Evolutionary conservation across 148 eudicot genomes (phyloP).

Genomic region (Rhododendron mucronatum): DNA sequence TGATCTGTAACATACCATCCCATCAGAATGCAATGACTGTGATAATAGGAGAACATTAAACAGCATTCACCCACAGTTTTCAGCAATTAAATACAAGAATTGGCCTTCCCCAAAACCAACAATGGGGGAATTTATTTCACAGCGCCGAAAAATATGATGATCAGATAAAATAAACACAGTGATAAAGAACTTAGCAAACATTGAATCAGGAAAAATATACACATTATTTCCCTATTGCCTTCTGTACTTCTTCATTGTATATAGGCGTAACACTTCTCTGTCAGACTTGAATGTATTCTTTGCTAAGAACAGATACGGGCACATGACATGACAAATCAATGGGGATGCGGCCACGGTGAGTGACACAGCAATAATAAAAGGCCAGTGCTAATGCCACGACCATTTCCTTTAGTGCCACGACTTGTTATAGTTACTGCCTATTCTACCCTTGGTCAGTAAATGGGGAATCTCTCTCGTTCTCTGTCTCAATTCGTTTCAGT

Average conservation of each 20-base stretch:
- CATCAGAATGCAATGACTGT: background rate
- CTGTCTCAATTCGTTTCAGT: too few relatives aligned
- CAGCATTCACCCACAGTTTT: background rate
- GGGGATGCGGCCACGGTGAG: background rate
- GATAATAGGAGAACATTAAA: background rate
- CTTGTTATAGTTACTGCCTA: too few relatives aligned
- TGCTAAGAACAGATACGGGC: background rate
- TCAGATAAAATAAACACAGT: background rate
- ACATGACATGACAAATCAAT: background rate
- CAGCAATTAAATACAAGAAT: background rate
- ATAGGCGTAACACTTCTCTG: background rate
- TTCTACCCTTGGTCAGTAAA: too few relatives aligned
- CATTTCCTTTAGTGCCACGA: too few relatives aligned
- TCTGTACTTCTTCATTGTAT: background rate
- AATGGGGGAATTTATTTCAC: background rate
- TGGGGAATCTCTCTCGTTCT: too few relatives aligned
- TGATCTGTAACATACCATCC: constrained; percentile 44
- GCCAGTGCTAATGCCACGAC: too few relatives aligned
- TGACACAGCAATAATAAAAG: background rate
- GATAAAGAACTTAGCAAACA: background rate
- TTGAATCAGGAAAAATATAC: background rate
- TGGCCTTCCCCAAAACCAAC: background rate
- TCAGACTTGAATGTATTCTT: background rate
- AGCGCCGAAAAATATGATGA: background rate
- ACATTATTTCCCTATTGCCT: background rate